These are phyloP conservation scores for Pseudomassariella vexata DNA, from an alignment of 2,329 filamentous ascomycete species.

Conservation along the genomic window DNA sequence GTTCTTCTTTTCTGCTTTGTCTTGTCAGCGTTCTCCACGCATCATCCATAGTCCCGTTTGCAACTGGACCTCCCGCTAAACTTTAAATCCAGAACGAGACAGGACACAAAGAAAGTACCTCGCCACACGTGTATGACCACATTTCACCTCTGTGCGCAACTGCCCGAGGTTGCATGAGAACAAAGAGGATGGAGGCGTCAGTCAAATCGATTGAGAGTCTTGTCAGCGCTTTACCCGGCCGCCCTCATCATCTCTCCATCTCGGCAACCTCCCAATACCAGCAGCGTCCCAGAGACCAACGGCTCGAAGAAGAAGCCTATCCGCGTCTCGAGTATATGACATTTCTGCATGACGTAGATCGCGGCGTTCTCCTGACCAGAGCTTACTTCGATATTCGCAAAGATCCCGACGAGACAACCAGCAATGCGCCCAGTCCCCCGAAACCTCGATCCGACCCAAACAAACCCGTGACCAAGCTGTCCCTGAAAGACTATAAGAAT, in stretches of 20 bases:
- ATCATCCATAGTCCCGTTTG: constrained; percentile 13
- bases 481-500: constrained; percentile 55
- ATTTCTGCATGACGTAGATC: constrained; percentile 51
- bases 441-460: constrained; percentile 27
- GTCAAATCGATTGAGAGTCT: constrained; percentile 50
- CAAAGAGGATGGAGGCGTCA: constrained; percentile 49
- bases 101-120: not conserved
- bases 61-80: constrained; percentile 9
- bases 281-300: constrained; percentile 31
- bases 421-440: constrained; percentile 19
- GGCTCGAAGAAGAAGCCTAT: constrained; percentile 43
- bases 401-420: constrained; percentile 36
- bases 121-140: constrained; percentile 18
- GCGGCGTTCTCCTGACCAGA: constrained; percentile 50
- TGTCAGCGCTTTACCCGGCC: constrained; percentile 44
- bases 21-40: constrained; percentile 12
- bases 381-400: constrained; percentile 53
- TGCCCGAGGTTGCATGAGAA: constrained; percentile 23
- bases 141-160: constrained; percentile 22
- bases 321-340: constrained; percentile 51
- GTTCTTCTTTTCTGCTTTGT: not conserved
- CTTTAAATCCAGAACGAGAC: constrained; percentile 12
- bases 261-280: constrained; percentile 42
- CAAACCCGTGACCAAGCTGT: constrained; percentile 45
- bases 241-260: constrained; percentile 48